Base-by-base conservation (phyloP, 139 green algal species). In the Pleodorina starrii region DNA sequence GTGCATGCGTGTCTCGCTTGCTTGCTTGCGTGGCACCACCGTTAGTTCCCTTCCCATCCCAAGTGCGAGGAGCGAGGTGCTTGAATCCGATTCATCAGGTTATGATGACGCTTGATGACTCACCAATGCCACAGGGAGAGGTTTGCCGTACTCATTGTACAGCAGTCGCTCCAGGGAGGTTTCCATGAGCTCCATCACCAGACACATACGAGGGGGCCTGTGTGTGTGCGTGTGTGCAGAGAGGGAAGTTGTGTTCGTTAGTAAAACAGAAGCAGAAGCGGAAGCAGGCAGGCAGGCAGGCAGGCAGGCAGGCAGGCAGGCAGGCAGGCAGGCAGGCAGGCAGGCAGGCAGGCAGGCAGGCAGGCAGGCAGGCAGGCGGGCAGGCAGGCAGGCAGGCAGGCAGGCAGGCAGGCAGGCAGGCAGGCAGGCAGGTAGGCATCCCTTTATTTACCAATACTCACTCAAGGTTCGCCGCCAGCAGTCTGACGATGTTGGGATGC, bases 151-250 rank as follows among this genome's bases (percentile, higher is more conserved):
- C 4, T 19, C 25, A 21, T 42, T 42, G 73, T 81, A 59, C 43
- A 81, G 43, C 73, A 81, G 19, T 14, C 40, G 23, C n/a, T 81
- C 73, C 73, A 81, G 73, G 27, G 40, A 59, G 73, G 40, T 60
- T 42, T 81, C 73, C 73, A 81, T 81, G 42, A 81, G 40, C 73
- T 81, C 73, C 73, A 81, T 57, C 73, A 81, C 73, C 73, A 81
- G 73, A 32, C 68, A 76, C 12, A 76, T 32, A n/a, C 35, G 35
- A 1, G 68, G 68, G 36, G 68, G 68, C 35, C 68, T 76, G 9
- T 32, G 12, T 12, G 48, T 57, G 48, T 57, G 12, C 12, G 12
- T 57, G 12, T 57, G 12, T 57, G 48, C 12, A 57, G n/a, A n/a
- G n/a, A n/a, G n/a, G n/a, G n/a, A n/a, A 12, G 48, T 57, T 10